A percentile compares a stretch with the other conserved stretches of the same genome.
These are phyloP conservation scores for Fusarium liriodendri DNA, from an alignment of 2,329 filamentous ascomycete genomes.

Conservation along the genomic window DNA sequence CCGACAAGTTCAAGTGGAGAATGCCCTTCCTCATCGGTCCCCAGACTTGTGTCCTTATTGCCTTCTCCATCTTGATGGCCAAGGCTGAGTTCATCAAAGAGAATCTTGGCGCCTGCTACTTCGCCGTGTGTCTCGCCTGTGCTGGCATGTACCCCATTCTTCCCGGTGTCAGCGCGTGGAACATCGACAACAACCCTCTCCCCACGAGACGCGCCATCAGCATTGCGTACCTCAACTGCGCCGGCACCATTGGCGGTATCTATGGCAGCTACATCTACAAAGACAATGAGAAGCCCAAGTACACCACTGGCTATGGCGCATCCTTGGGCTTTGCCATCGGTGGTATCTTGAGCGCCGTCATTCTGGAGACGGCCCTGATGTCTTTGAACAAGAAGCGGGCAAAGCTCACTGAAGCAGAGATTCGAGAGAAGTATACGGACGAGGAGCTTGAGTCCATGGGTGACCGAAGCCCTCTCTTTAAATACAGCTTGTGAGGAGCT, in stretches of 20 bases:
- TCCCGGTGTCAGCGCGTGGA: slow-evolving; percentile 52
- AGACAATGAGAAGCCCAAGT: slow-evolving; percentile 38
- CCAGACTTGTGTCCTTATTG: slow-evolving; percentile 45
- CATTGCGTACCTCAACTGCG: slow-evolving; percentile 48
- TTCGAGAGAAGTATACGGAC: slow-evolving; percentile 44
- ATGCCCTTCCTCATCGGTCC: slow-evolving; percentile 49
- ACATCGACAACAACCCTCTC: slow-evolving; percentile 49
- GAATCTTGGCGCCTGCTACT: slow-evolving; percentile 34
- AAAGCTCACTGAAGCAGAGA: slow-evolving; percentile 37
- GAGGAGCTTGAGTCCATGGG: slow-evolving; percentile 48
- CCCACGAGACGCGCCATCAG: slow-evolving; percentile 50
- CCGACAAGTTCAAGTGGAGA: slow-evolving; percentile 48
- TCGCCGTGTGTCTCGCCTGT: slow-evolving; percentile 33
- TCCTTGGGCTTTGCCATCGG: slow-evolving; percentile 33
- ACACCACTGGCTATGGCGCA: slow-evolving; percentile 42
- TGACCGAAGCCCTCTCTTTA: slow-evolving; percentile 45
- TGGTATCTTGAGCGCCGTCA: slow-evolving; percentile 26
- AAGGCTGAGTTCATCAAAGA: slow-evolving; percentile 33
- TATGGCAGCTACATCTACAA: slow-evolving; percentile 42
- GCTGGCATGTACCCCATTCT: slow-evolving; percentile 52
- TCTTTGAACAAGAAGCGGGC: slow-evolving; percentile 42
- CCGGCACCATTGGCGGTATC: slow-evolving; percentile 39
- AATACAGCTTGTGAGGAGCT: background rate
- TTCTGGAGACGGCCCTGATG: slow-evolving; percentile 35
- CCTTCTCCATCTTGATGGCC: slow-evolving; percentile 39